Evolutionary conservation across 73 alveolate genomes (phyloP), one percentile per base, ranked within the genome.

Genomic region (Stentor roeselii): DNA sequence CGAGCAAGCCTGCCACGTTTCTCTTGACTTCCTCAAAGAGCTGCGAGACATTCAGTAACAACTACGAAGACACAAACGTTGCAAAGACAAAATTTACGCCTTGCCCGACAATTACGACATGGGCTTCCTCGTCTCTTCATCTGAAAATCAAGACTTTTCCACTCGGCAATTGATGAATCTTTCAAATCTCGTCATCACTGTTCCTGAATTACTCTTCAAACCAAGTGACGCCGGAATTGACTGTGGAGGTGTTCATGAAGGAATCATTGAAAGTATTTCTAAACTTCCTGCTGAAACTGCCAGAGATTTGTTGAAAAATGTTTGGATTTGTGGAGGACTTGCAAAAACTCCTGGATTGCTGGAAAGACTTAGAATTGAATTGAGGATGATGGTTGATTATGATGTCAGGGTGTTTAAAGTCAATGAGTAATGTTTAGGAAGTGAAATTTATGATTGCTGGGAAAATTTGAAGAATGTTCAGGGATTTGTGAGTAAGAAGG

Each of bases 161-260:
- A 59, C 83, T 35, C 82, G 83, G 75, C 75, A 93, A 80, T 87
- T 87, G 15, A 84, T 90, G 82, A 78, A 78, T 67, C 74, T 95
- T 82, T 89, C 90, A 77, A 93, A 91, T 86, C 88, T 86, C 38
- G 89, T 97, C 59, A 93, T 93, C 78, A 78, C 90, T 36, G 98
- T 93, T 2, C 99, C 99, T 31, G 99, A 95, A 87, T 90, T 95
- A 42, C 89, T 95, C 42, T 95, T 95, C 85, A 93, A 89, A 85
- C 99, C 99, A 3, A 82, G 87, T 77, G 95, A 93, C 60, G 91
- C 93, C 78, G 98, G 98, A 35, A 93, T 95, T 4, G 92, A 93
- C 77, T 96, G 93, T 60, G 97, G 97, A 3, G 99, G 99, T 36
- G 80, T 95, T 34, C 92, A 92, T 78, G 99, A 95, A 91, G 91